Evolutionary conservation across 805 yeast species (phyloP), one percentile per base, ranked within the genome.

Genomic region (Candida ficus): DNA sequence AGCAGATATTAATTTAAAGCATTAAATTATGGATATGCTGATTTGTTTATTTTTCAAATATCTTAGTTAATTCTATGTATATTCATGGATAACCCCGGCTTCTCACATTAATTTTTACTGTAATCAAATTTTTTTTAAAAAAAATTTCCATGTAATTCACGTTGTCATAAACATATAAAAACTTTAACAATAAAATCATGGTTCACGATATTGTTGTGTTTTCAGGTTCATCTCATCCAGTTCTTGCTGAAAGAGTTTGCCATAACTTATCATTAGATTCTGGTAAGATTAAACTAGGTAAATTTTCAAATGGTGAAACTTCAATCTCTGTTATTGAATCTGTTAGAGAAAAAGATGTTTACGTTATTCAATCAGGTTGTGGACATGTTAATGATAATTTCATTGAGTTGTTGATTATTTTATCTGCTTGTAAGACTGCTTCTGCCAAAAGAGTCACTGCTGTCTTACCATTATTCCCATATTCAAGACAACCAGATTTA

Each of bases 361-460:
- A 83, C 86, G 89, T 88, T 50, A 83, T 91, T 47, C 96, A 90
- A 59, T 79, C 89, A 13, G 95, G 96, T 2, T 83, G 95, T 21
- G 83, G 90, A 10, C 75, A 83, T 37, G 64, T 79, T 42, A 93
- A 93, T 58, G 99, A 93, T 57, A 91, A 87, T 58, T 86, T 93
- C 45, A 86, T 93, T 95, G 99, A 93, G 66, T 69, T 93, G 49
- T 70, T 93, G 57, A 91, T 95, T 47, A 75, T 93, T 53, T 84
- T 93, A 31, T 80, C 93, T 34, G 99, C 98, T 39, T 91, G 98
- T 64, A 82, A 91, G 53, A 96, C 97, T 39, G 99, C 99, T 3
- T 85, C 96, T 17, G 99, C 99, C 18, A 83, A 86, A 51, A 87
- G 88, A 59, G 90, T 93, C 60, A 93, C 75, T 18, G 97, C 97